Evolutionary conservation across 345 rosid species (phyloP).

Genomic region (Eutrema japonicum): DNA sequence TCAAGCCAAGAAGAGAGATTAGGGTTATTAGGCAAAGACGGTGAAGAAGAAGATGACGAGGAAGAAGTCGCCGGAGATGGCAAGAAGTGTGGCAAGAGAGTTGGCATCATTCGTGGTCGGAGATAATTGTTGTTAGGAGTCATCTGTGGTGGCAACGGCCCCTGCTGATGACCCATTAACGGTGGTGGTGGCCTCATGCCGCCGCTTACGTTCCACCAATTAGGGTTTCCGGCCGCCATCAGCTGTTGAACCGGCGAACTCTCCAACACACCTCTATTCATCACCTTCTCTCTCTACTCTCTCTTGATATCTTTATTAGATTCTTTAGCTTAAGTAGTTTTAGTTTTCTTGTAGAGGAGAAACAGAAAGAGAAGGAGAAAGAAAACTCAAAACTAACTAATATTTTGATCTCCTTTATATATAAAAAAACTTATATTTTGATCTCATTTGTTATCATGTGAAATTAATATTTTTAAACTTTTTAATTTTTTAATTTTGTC

Average conservation of each 20-base stretch:
- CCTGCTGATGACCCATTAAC: conserved; percentile 45
- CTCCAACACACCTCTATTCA: conserved; percentile 78
- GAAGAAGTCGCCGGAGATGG: conserved; percentile 57
- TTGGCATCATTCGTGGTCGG: conserved; percentile 44
- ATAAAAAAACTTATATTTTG: conserved; percentile 12
- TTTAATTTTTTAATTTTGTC: conserved; percentile 43
- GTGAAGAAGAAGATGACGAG: conserved; percentile 55
- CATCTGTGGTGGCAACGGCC: conserved; percentile 37
- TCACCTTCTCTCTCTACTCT: conserved; percentile 41
- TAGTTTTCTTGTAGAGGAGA: conserved; percentile 38
- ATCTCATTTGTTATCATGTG: conserved; percentile 42
- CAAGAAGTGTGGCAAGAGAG: conserved; percentile 53
- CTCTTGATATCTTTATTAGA: conserved; percentile 33
- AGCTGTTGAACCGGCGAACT: conserved; percentile 82
- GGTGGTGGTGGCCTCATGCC: conserved; percentile 66
- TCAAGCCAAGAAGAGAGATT: conserved; percentile 61
- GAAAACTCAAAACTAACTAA: conserved; percentile 33
- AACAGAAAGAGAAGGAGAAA: conserved; percentile 13
- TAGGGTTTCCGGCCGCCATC: conserved; percentile 86
- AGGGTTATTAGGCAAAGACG: conserved; percentile 49
- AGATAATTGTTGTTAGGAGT: conserved; percentile 39
- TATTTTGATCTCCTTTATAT: conserved; percentile 30
- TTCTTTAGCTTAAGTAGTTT: conserved; percentile 54
- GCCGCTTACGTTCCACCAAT: conserved; percentile 75
- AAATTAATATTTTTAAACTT: conserved; percentile 17